Evolutionary conservation across 2,329 filamentous ascomycete species (phyloP).

Genomic region (Cadophora malorum): DNA sequence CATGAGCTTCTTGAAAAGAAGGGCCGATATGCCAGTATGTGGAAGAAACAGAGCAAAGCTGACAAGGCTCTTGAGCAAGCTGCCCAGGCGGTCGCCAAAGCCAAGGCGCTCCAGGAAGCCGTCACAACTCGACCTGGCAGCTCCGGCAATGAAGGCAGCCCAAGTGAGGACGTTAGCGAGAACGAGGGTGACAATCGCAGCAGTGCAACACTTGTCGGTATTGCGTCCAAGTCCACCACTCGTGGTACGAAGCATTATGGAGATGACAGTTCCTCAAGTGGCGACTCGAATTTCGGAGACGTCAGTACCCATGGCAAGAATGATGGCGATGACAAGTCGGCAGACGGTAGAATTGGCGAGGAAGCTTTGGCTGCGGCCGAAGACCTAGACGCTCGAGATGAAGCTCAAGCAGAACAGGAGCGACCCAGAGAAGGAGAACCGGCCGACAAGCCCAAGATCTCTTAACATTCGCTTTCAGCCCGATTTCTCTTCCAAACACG

Average conservation of each 20-base stretch:
- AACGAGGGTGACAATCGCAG: constrained; percentile 40
- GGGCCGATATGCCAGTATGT: constrained; percentile 82
- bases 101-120: constrained; percentile 42
- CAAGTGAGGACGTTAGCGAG: constrained; percentile 42
- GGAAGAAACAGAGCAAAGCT: constrained; percentile 85
- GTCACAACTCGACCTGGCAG: constrained; percentile 40
- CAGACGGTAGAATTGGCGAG: constrained; percentile 9
- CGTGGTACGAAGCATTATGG: constrained; percentile 28
- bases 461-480: constrained; percentile 1
- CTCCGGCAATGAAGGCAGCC: constrained; percentile 38
- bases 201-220: constrained; percentile 29
- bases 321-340: constrained; percentile 20
- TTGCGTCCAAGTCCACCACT: constrained; percentile 31
- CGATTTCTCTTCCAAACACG: constrained; percentile 3
- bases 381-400: constrained; percentile 10
- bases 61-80: constrained; percentile 72
- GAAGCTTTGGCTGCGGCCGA: constrained; percentile 9
- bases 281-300: constrained; percentile 30
- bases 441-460: background rate
- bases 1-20: constrained; percentile 72
- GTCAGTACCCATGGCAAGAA: constrained; percentile 27
- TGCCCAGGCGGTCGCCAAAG: constrained; percentile 40
- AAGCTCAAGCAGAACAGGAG: constrained; percentile 17
- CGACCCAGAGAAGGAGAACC: constrained; percentile 1
- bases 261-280: constrained; percentile 27